Evolutionary conservation across 2,329 filamentous ascomycete genomes (phyloP).

Genomic region (Penicillium paneum): DNA sequence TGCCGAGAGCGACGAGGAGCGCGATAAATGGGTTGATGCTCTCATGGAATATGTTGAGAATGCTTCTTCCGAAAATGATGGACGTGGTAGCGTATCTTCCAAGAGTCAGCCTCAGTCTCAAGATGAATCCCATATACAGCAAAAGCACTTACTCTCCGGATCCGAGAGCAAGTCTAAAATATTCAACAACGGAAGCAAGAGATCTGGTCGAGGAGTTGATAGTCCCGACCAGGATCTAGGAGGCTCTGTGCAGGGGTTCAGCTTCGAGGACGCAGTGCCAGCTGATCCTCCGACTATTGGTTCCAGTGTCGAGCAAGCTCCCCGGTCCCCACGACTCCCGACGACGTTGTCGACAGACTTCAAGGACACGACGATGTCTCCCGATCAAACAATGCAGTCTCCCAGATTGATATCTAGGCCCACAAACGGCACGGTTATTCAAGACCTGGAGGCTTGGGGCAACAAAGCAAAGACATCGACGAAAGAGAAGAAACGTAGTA

Average conservation of each 20-base stretch:
- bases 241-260: slow-evolving; percentile 47
- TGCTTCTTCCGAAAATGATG: slow-evolving; percentile 33
- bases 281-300: slow-evolving; percentile 57
- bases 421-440: slow-evolving; percentile 78
- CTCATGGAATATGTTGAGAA: slow-evolving; percentile 81
- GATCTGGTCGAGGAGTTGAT: slow-evolving; percentile 34
- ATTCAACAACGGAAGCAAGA: slow-evolving; percentile 26
- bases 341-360: slow-evolving; percentile 30
- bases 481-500: slow-evolving; percentile 76
- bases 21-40: slow-evolving; percentile 90
- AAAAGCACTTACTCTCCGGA: slow-evolving; percentile 17
- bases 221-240: slow-evolving; percentile 38
- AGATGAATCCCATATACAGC: slow-evolving; percentile 16
- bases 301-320: slow-evolving; percentile 34
- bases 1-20: slow-evolving; percentile 87
- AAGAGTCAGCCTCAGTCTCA: slow-evolving; percentile 20
- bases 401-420: slow-evolving; percentile 73
- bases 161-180: slow-evolving; percentile 26
- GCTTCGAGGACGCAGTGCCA: slow-evolving; percentile 56
- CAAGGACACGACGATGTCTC: slow-evolving; percentile 22
- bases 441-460: slow-evolving; percentile 82
- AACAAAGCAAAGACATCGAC: slow-evolving; percentile 63
- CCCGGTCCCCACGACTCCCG: slow-evolving; percentile 36
- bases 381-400: slow-evolving; percentile 34
- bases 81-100: slow-evolving; percentile 15